These are phyloP conservation scores for Metschnikowia noctiluminum DNA, from an alignment of 805 yeast genomes.

Conservation along the genomic window DNA sequence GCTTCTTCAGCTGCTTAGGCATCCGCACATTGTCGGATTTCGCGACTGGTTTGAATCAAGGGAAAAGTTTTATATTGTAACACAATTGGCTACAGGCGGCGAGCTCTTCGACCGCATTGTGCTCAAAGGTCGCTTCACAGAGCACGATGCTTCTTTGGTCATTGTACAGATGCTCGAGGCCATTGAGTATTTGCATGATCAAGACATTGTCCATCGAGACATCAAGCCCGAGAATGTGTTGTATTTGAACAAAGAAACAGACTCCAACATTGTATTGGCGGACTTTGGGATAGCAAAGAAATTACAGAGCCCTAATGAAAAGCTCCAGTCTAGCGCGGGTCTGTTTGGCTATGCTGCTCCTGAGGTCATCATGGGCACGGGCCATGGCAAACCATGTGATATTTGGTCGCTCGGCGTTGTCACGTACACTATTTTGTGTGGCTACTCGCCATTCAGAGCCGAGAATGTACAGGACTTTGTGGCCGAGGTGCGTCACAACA, in stretches of 20 bases:
- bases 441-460: slow-evolving; percentile 87
- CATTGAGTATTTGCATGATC: slow-evolving; percentile 68
- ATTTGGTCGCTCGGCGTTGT: slow-evolving; percentile 95
- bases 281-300: slow-evolving; percentile 95
- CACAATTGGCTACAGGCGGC: slow-evolving; percentile 95
- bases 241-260: slow-evolving; percentile 51
- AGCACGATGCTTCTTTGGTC: slow-evolving; percentile 77
- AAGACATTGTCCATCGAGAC: slow-evolving; percentile 87
- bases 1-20: slow-evolving; percentile 63
- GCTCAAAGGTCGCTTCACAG: slow-evolving; percentile 79
- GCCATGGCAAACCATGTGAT: slow-evolving; percentile 95
- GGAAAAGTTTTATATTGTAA: slow-evolving; percentile 89
- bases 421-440: slow-evolving; percentile 84
- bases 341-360: slow-evolving; percentile 98
- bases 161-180: slow-evolving; percentile 76
- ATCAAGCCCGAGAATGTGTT: slow-evolving; percentile 91
- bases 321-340: slow-evolving; percentile 75
- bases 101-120: slow-evolving; percentile 88
- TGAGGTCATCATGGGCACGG: slow-evolving; percentile 74
- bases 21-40: slow-evolving; percentile 86
- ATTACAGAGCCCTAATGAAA: slow-evolving; percentile 55
- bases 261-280: slow-evolving; percentile 79
- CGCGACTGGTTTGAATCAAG: slow-evolving; percentile 91
- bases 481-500: slow-evolving; percentile 67
- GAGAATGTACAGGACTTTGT: slow-evolving; percentile 80